Base-by-base conservation (phyloP, 768 basidiomycete genomes). In the Mycena alexandri region DNA sequence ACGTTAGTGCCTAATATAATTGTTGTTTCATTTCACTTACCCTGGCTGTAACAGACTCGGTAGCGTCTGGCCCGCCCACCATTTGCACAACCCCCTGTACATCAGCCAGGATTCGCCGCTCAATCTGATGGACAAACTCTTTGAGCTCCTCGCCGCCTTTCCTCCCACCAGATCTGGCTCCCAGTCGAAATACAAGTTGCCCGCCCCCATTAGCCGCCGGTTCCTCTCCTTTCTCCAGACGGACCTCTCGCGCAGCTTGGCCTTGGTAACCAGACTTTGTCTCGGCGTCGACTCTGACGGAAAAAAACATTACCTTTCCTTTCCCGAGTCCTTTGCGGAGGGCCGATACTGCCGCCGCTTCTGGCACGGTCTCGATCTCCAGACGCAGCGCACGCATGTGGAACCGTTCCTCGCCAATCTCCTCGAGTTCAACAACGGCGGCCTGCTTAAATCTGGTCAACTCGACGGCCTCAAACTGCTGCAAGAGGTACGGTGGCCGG, bases 401-500 rank as follows among this genome's bases (percentile, higher is more conserved):
- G 67, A 69, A 44, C 71, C 71, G 29, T 72, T 72, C 51, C 48
- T 72, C 52, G 50, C 56, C 33, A 43, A 50, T 47, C 65, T 72
- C 11, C 43, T 72, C 52, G 59, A 69, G 29, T 51, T 43, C 44
- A 44, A 69, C 50, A 25, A 68, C 56, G 61, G 62, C 25, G 67
- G 61, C 22, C 60, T 72, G n/a, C 64, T 72, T 8, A 69, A 69
- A 53, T 66, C 65, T 9, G 61, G 64, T 36, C 53, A 69, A 51
- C 67, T 72, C 34, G 36, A 16, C 52, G 42, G 33, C 3, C 50
- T 65, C 24, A 21, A 58, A 38, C 43, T 72, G 6, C 63, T 72
- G 19, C 13, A 43, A 14, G 22, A 69, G 42, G 41, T 60, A 19
- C 46, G 71, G n/a, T 72, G 71, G 71, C 71, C 52, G 5, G 60